Evolutionary conservation across 352 stramenopile species (phyloP).

Genomic region (Pythium diclinum): DNA sequence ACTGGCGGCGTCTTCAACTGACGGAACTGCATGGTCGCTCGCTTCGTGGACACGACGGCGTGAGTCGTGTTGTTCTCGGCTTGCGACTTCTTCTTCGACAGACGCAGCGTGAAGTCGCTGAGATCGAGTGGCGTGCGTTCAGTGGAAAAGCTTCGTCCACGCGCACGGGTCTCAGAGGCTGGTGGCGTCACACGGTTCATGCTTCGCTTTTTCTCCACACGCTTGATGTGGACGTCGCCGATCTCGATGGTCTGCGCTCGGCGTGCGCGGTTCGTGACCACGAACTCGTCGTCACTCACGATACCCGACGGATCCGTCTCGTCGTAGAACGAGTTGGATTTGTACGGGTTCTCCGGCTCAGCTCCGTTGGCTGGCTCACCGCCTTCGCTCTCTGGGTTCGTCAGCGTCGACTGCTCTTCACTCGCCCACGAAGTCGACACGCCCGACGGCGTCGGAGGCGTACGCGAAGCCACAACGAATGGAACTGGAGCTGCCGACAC

Average conservation of each 20-base stretch:
- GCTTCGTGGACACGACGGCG: slow-evolving; percentile 9
- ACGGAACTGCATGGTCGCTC: slow-evolving; percentile 36
- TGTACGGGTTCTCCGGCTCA: slow-evolving; percentile 20
- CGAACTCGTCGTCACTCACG: slow-evolving; percentile 29
- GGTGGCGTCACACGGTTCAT: slow-evolving; percentile 6
- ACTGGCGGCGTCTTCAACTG: slow-evolving; percentile 59
- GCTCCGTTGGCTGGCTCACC: slow-evolving; percentile 1
- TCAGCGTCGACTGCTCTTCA: slow-evolving; percentile 17
- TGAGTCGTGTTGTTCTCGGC: slow-evolving; percentile 1
- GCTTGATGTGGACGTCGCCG: slow-evolving; percentile 24
- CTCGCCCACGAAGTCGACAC: slow-evolving; percentile 19
- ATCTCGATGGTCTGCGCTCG: slow-evolving; percentile 32
- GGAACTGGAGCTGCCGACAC: background rate
- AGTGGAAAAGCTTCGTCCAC: slow-evolving; percentile 26
- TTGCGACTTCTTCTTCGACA: slow-evolving; percentile 25
- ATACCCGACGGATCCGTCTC: slow-evolving; percentile 28
- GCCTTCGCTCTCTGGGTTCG: slow-evolving; percentile 10
- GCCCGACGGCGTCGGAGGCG: slow-evolving; percentile 14
- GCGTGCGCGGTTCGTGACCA: slow-evolving; percentile 17
- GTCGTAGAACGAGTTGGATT: slow-evolving; percentile 28
- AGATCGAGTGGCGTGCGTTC: slow-evolving; percentile 21
- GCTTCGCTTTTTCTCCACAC: slow-evolving; percentile 13
- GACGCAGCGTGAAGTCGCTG: slow-evolving; percentile 23
- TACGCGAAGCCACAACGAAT: background rate
- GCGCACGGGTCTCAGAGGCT: slow-evolving; percentile 3